phyloP scores from a whole-genome alignment of 2,329 filamentous ascomycete species.

The Biscogniauxia marginata region DNA sequence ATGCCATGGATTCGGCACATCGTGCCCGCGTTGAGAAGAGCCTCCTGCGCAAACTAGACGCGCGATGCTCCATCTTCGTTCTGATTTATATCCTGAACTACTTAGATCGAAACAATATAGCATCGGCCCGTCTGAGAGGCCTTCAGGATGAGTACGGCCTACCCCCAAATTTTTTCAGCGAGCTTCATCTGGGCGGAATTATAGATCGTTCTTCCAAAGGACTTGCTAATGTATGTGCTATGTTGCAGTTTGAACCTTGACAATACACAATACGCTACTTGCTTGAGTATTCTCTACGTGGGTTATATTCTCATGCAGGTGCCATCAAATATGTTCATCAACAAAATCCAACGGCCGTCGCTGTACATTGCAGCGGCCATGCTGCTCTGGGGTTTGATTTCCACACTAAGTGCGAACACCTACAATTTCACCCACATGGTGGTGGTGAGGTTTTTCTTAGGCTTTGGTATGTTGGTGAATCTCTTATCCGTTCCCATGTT shows the following conservation, averaged over 20 bases:
- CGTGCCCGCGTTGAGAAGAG: conserved; percentile 59
- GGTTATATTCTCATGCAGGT: conserved; percentile 66
- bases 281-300: conserved; percentile 63
- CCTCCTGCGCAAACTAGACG: conserved; percentile 69
- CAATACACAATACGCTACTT: conserved; percentile 62
- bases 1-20: conserved; percentile 43
- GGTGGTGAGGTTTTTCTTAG: conserved; percentile 56
- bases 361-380: conserved; percentile 53
- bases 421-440: conserved; percentile 55
- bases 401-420: conserved; percentile 53
- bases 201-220: neutral
- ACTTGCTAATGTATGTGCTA: neutral
- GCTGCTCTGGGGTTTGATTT: conserved; percentile 60
- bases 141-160: conserved; percentile 52
- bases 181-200: neutral
- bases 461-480: conserved; percentile 37
- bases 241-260: conserved; percentile 37
- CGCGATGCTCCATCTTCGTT: conserved; percentile 65
- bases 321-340: conserved; percentile 58
- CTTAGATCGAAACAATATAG: conserved; percentile 67
- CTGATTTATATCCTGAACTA: conserved; percentile 79
- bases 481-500: neutral
- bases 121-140: conserved; percentile 63
- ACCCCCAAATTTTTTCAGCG: neutral
- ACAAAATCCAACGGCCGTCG: conserved; percentile 49